Percentiles rank a stretch among this genome's conserved stretches.
phyloP scores from a whole-genome alignment of 2,329 filamentous ascomycete genomes.

The Colletotrichum incanum region DNA sequence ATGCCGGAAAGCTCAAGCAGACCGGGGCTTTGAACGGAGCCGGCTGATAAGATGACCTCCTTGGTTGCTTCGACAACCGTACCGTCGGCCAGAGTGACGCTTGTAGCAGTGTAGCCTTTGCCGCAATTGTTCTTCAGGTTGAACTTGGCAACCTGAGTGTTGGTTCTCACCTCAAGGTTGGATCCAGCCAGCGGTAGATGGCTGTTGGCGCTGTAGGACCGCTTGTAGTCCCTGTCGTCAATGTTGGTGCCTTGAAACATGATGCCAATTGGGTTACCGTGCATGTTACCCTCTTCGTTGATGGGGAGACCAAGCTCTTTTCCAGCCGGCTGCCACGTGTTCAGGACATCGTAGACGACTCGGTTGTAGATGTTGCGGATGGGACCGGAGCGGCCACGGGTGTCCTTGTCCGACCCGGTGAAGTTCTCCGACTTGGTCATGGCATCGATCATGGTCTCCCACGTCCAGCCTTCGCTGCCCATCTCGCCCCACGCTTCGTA shows the following conservation, averaged over 20 bases:
- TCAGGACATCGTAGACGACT: constrained; percentile 29
- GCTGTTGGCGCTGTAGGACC: constrained; percentile 51
- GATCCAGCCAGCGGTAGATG: constrained; percentile 55
- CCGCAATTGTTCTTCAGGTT: constrained; percentile 39
- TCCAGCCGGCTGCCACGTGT: constrained; percentile 40
- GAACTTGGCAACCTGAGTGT: constrained; percentile 51
- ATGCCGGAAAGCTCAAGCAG: constrained; percentile 55
- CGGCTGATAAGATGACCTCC: constrained; percentile 40
- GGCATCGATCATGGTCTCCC: constrained; percentile 53
- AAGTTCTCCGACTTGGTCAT: constrained; percentile 51
- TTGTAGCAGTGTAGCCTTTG: neutral
- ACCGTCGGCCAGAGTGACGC: constrained; percentile 25
- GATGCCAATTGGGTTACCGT: constrained; percentile 40
- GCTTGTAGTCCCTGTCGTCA: constrained; percentile 50
- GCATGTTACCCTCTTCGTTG: constrained; percentile 32
- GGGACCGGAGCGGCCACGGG: constrained; percentile 45
- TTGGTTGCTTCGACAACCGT: constrained; percentile 17
- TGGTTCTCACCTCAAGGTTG: constrained; percentile 56
- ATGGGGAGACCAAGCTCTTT: constrained; percentile 28
- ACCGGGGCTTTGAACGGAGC: constrained; percentile 41
- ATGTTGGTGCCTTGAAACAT: constrained; percentile 52
- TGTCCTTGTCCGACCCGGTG: constrained; percentile 44
- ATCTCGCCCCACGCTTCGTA: constrained; percentile 57
- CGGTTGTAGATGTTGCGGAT: constrained; percentile 43
- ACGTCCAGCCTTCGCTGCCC: constrained; percentile 54